Evolutionary conservation across 1,284 basidiomycete genomes (phyloP).

Genomic region (Stereum hirsutum): DNA sequence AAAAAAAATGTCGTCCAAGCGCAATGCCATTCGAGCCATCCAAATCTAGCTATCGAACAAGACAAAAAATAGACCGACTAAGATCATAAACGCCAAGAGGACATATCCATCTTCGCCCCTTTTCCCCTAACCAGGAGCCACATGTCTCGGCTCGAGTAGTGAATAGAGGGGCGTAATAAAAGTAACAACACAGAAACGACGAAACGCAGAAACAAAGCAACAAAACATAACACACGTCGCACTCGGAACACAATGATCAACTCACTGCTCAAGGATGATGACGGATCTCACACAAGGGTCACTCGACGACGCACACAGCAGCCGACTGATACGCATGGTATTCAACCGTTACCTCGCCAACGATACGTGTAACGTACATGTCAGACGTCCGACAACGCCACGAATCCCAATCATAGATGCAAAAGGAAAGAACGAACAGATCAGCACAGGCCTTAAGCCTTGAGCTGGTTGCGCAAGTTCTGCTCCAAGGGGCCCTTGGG

Average conservation of each 20-base stretch:
- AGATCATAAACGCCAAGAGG: no score
- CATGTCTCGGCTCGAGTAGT: conserved; percentile 53
- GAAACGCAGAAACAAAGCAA: no score
- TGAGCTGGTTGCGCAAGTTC: conserved; percentile 80
- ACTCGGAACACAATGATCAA: no score
- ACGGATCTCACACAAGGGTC: no score
- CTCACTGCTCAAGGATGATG: no score
- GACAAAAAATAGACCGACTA: neutral
- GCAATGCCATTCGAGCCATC: neutral
- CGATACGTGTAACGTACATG: no score
- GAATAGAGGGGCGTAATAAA: no score
- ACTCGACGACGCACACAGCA: no score
- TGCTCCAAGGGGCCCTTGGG: conserved; percentile 78
- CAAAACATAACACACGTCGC: no score
- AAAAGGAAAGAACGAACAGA: conserved; percentile 16
- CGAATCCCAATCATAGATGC: conserved; percentile 7
- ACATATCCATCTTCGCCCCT: conserved; percentile 55
- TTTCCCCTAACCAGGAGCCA: conserved; percentile 79
- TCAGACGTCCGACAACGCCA: conserved; percentile 1
- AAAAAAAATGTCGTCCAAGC: neutral
- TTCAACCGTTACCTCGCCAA: no score
- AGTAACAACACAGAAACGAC: no score
- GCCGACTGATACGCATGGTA: no score
- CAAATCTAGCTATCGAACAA: neutral
- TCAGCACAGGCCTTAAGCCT: conserved; percentile 31